Conservation (phyloP, 2,329 filamentous ascomycete species). For the Aspergillus caelatus region DNA sequence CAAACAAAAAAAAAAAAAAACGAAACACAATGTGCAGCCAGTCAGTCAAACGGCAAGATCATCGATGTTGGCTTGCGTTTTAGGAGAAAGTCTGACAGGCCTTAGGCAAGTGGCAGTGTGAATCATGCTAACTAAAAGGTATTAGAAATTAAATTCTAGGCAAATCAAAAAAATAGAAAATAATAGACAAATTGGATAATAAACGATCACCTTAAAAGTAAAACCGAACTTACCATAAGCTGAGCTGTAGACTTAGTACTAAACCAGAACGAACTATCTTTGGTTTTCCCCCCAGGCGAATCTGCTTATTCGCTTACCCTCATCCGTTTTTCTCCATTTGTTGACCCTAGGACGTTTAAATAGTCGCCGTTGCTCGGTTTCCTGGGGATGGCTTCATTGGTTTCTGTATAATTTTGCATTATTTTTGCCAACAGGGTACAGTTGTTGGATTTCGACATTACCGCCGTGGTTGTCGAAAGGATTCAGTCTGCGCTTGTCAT, state of each 20-base stretch:
- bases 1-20: slow-evolving; percentile 5
- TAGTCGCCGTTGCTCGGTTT: slow-evolving; percentile 9
- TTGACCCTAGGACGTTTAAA: slow-evolving; percentile 12
- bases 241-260: slow-evolving; percentile 8
- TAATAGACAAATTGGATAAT: slow-evolving; percentile 6
- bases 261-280: slow-evolving; percentile 9
- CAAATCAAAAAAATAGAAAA: slow-evolving; percentile 4
- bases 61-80: slow-evolving; percentile 5
- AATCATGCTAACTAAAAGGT: background rate
- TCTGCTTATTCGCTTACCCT: slow-evolving; percentile 4
- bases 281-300: slow-evolving; percentile 5
- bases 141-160: slow-evolving; percentile 1
- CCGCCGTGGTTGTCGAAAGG: background rate
- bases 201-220: slow-evolving; percentile 10
- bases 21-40: slow-evolving; percentile 1
- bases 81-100: slow-evolving; percentile 7
- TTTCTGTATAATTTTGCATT: slow-evolving; percentile 6
- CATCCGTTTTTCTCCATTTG: background rate
- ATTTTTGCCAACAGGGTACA: background rate
- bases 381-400: slow-evolving; percentile 2
- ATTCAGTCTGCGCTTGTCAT: slow-evolving; percentile 4
- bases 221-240: slow-evolving; percentile 13
- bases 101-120: slow-evolving; percentile 7
- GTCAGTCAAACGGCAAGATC: background rate
- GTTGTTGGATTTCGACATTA: background rate